Evolutionary conservation across 2,329 filamentous ascomycete species (phyloP).

Genomic region (Acephala macrosclerotiorum): DNA sequence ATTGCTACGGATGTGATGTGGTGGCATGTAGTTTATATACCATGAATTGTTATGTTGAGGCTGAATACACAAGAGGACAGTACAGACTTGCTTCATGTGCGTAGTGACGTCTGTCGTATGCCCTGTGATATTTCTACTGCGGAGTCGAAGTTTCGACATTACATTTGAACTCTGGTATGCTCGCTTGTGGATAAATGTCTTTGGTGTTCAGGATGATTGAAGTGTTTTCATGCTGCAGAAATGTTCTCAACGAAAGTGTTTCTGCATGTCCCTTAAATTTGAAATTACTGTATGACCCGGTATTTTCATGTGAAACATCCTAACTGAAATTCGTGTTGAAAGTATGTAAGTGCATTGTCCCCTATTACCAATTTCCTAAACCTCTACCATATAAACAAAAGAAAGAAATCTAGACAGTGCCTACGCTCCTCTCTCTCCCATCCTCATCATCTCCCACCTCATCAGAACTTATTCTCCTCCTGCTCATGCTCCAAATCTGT

Average conservation of each 20-base stretch:
- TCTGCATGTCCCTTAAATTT: neutral
- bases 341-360: too few species aligned
- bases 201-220: neutral
- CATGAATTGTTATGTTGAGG: slow-evolving; percentile 3
- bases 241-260: neutral
- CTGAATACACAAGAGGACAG: neutral
- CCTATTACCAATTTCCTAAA: neutral
- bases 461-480: neutral
- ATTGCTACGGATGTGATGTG: slow-evolving; percentile 1
- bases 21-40: slow-evolving; percentile 5
- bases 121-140: neutral
- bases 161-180: neutral
- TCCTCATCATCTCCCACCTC: neutral
- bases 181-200: neutral
- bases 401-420: neutral
- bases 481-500: neutral
- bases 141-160: slow-evolving; percentile 2
- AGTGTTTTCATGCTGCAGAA: neutral
- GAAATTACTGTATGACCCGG: too few species aligned
- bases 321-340: too few species aligned
- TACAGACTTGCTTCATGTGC: neutral
- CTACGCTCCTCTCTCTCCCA: neutral
- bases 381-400: neutral
- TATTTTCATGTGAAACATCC: too few species aligned
- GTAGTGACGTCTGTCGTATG: neutral